These are phyloP conservation scores for Lactarius akahatsu DNA, from an alignment of 768 basidiomycete genomes.

Conservation along the genomic window DNA sequence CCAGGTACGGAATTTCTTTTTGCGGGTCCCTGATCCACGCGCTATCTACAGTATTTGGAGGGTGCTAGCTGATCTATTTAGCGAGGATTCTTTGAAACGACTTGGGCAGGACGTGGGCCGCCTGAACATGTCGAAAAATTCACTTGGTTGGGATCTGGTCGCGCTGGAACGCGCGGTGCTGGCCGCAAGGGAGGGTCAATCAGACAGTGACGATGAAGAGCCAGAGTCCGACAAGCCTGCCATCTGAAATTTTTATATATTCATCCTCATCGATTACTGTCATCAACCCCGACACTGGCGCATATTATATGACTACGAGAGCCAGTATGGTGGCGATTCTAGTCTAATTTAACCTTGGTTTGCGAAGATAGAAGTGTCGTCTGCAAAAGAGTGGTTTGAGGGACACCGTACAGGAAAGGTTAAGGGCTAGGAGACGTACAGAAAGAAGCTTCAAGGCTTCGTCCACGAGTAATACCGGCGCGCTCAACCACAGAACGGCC, in stretches of 20 bases:
- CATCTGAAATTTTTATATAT: background rate
- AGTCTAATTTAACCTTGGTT: conserved; percentile 51
- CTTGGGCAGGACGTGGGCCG: conserved; percentile 46
- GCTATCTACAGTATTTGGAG: background rate
- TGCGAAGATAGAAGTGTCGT: conserved; percentile 58
- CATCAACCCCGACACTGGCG: background rate
- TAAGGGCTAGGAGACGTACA: conserved; percentile 43
- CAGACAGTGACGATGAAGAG: conserved; percentile 65
- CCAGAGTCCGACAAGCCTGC: conserved; percentile 11
- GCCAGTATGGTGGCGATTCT: conserved; percentile 1
- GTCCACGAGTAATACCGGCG: conserved; percentile 86
- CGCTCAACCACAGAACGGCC: conserved; percentile 84
- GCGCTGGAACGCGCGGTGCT: conserved; percentile 58
- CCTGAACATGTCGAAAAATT: conserved; percentile 49
- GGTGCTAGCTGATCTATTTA: conserved; percentile 32
- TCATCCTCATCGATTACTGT: conserved; percentile 1
- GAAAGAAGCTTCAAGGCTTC: conserved; percentile 85
- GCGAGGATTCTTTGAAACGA: conserved; percentile 53
- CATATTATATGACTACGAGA: conserved; percentile 1
- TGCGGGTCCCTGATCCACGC: too few relatives aligned
- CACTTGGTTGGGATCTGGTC: conserved; percentile 71
- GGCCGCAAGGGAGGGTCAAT: conserved; percentile 38
- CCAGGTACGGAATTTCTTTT: conserved; percentile 49
- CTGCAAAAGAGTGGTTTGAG: conserved; percentile 35
- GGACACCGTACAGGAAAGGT: conserved; percentile 13